Evolutionary conservation across 148 eudicot genomes (phyloP), one percentile per base, ranked within the genome.

Genomic region (Vaccinium myrtillus): DNA sequence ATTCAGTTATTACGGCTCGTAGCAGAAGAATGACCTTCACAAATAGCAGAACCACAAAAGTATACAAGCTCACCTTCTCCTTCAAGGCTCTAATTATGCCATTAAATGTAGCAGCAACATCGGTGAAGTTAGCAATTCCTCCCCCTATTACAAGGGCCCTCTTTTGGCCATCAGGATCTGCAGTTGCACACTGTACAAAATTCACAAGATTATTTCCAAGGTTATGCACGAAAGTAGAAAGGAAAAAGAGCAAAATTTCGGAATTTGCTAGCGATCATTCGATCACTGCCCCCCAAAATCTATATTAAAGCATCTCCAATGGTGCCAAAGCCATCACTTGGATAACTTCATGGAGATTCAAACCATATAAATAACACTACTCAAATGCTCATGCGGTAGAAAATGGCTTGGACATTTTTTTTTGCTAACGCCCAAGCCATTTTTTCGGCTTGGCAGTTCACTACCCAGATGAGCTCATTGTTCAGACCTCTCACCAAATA

Each of bases 121-220:
- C 99, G 39, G 99, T 97, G 51, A 97, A 97, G 87, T 97, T 97
- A 23, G 99, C 98, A 49, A 97, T 97, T 78, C 99, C 99, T 63
- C 99, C 98, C 85, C 99, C 99, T 73, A 97, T 91, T 12, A 97
- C 95, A 48, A 97, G 99, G 88, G 99, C 99, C 82, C 99, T 87
- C 86, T 88, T 90, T 30, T 84, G 93, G 13, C 98, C 98, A 88
- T 97, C 98, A 54, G 99, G 99, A 77, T 97, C 87, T 53, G 98
- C 93, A 81, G 99, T 95, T 71, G 98, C 99, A 91, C 99, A 97
- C 99, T 97, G 91, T 16, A 87, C 54, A 73, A 4, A 11, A 87
- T 56, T 71, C 89, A 71, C 36, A 27, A 43, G 80, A 69, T 56
- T 25, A 30, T 25, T 6, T 46, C 46, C 58, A 10, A 51, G 19